Conservation (phyloP, 441 rosid genomes). For the Populus hybrid region DNA sequence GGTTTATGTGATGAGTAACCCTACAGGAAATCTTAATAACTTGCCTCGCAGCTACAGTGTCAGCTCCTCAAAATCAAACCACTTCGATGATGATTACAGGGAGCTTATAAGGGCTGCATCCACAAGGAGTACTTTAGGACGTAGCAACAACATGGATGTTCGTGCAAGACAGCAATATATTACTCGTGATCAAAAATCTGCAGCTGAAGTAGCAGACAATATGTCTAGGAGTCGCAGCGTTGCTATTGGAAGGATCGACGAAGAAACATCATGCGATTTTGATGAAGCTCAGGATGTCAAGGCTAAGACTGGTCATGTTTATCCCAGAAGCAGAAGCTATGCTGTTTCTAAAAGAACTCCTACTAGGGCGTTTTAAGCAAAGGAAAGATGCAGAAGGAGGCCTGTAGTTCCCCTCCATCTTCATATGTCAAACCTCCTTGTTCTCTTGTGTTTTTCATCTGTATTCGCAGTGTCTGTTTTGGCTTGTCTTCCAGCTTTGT, state of each 20-base stretch:
- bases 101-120: slow-evolving; percentile 56
- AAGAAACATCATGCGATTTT: slow-evolving; percentile 57
- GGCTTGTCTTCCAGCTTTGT: background rate
- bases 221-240: slow-evolving; percentile 46
- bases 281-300: slow-evolving; percentile 35
- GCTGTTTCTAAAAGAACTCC: slow-evolving; percentile 23
- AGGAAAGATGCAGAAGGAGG: background rate
- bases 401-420: background rate
- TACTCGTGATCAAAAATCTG: slow-evolving; percentile 12
- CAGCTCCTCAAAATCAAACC: slow-evolving; percentile 27
- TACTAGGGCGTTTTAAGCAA: slow-evolving; percentile 3
- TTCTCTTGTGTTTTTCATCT: background rate
- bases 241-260: slow-evolving; percentile 72
- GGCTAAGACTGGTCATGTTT: slow-evolving; percentile 11
- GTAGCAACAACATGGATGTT: background rate
- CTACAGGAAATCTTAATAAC: slow-evolving; percentile 32
- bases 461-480: background rate
- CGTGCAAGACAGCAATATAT: slow-evolving; percentile 7
- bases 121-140: slow-evolving; percentile 17
- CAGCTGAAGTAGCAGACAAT: slow-evolving; percentile 2
- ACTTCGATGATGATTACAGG: slow-evolving; percentile 33
- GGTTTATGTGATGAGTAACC: slow-evolving; percentile 39
- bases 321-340: slow-evolving; percentile 47
- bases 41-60: slow-evolving; percentile 53
- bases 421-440: background rate